Percentiles rank a stretch among this genome's conserved stretches.
Evolutionary conservation across 2,329 filamentous ascomycete species (phyloP).

Genomic region (Rhynchosporium graminicola): DNA sequence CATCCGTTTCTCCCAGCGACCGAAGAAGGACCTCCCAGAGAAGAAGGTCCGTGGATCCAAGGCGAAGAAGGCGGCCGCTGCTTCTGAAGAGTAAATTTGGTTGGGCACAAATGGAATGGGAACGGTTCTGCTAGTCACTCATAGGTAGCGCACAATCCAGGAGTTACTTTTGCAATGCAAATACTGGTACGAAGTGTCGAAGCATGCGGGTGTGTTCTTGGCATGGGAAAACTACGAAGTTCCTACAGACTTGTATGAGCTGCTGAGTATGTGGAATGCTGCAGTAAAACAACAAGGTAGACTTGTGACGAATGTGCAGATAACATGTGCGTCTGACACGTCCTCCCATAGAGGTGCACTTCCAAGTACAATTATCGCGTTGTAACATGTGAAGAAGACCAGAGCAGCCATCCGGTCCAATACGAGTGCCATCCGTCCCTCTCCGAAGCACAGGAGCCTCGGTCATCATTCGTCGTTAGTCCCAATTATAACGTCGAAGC

Average conservation of each 20-base stretch:
- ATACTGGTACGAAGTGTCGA: conserved; percentile 19
- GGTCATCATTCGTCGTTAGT: conserved; percentile 16
- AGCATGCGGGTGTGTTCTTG: conserved; percentile 23
- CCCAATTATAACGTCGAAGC: conserved; percentile 12
- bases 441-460: conserved; percentile 20
- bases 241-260: not conserved
- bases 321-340: conserved; percentile 19
- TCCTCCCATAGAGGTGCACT: not conserved
- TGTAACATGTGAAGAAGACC: conserved; percentile 36
- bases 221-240: conserved; percentile 18
- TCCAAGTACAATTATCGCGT: not conserved
- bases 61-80: conserved; percentile 69
- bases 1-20: conserved; percentile 75
- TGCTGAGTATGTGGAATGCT: conserved; percentile 16
- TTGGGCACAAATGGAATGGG: conserved; percentile 22
- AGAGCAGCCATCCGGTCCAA: conserved; percentile 6
- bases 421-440: conserved; percentile 12
- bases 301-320: conserved; percentile 18
- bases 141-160: conserved; percentile 34
- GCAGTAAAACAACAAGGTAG: conserved; percentile 5
- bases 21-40: conserved; percentile 74
- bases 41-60: conserved; percentile 77
- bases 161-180: conserved; percentile 30
- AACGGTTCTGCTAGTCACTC: conserved; percentile 32
- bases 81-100: conserved; percentile 45